Base-by-base conservation (phyloP, 106 monocot genomes). In the Narthecium ossifragum region DNA sequence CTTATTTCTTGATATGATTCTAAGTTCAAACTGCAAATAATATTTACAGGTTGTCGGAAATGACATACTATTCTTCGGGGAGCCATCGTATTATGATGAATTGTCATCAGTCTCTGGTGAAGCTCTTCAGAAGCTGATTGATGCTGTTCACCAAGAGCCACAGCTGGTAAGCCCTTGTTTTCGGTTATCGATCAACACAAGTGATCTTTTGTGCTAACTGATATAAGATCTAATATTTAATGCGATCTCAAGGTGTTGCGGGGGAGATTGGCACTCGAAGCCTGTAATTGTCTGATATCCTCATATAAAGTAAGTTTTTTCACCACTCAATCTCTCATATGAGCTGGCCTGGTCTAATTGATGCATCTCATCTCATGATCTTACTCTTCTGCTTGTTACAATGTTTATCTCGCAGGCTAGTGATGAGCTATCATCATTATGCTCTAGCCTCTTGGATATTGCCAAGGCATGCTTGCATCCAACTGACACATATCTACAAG, bases 181-280 rank as follows among this genome's bases (percentile, higher is more conserved):
- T 36, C 9, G 14, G 12, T 10, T 30, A 29, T 5, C 29, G 12
- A 53, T 14, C 30, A 53, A 30, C 18, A 29, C 31, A 30, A 53
- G 29, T 2, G 25, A 30, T 29, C 25, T 30, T 17, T 15, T 0
- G 13, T n/a, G 0, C 5, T 6, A 31, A 22, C 11, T 53, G 53
- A 6, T 17, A 53, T 30, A 53, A n/a, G n/a, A n/a, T n/a, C n/a
- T n/a, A 15, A 7, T n/a, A 12, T 26, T 20, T 23, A 8, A 37
- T 55, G 13, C 60, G 12, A 34, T n/a, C 5, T 8, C 28, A 72
- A 75, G 75, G 57, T 4, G 13, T 25, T 53, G 26, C 62, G 46
- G 32, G 76, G 76, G 24, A 70, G 37, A 53, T 14, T 76, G 43
- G 76, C 70, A 21, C 70, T 76, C 21, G 70, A 76, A 34, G 65